Evolutionary conservation across 345 rosid genomes (phyloP).

Genomic region (Salix arbutifolia): DNA sequence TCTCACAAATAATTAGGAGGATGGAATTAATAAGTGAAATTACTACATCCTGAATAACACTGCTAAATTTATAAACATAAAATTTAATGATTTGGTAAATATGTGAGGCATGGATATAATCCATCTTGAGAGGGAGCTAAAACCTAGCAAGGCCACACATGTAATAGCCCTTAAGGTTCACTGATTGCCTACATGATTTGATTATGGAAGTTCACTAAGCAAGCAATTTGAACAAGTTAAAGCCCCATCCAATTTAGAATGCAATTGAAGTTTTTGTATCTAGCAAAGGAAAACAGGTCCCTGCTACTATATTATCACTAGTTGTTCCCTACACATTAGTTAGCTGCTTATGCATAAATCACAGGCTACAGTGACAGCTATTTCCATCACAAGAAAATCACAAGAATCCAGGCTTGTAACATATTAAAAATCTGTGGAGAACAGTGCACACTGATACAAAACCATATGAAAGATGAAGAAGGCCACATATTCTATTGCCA

Average conservation of each 20-base stretch:
- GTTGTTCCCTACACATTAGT: neutral
- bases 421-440: neutral
- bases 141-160: neutral
- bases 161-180: neutral
- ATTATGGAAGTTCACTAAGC: neutral
- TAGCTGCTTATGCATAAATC: neutral
- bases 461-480: neutral
- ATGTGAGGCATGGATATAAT: neutral
- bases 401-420: neutral
- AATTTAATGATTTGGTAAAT: neutral
- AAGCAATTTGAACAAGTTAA: neutral
- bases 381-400: neutral
- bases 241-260: neutral
- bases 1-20: neutral
- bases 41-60: neutral
- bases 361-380: neutral
- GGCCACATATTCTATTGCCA: constrained; percentile 8
- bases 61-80: neutral
- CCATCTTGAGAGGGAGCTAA: neutral
- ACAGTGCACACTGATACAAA: neutral
- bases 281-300: neutral
- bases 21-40: neutral
- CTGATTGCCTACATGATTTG: neutral
- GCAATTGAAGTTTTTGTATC: neutral
- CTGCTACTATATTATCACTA: neutral